These are phyloP conservation scores for Mycena metata DNA, from an alignment of 768 basidiomycete genomes.

Conservation along the genomic window DNA sequence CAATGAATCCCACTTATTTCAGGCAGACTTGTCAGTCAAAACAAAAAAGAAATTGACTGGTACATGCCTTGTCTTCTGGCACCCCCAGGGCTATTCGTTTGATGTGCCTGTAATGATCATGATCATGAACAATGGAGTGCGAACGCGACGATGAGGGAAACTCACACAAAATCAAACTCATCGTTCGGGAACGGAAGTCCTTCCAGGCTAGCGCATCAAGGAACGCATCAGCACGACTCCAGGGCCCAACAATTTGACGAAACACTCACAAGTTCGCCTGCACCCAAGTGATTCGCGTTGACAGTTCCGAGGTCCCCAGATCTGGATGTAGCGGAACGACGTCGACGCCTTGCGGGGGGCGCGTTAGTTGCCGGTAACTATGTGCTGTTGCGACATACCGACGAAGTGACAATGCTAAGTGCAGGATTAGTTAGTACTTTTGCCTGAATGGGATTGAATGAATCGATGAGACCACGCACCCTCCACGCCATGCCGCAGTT, in stretches of 20 bases:
- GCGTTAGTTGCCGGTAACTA: slow-evolving; percentile 3
- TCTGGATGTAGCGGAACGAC: slow-evolving; percentile 81
- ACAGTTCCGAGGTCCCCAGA: slow-evolving; percentile 70
- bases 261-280: slow-evolving; percentile 80
- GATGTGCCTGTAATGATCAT: slow-evolving; percentile 62
- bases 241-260: slow-evolving; percentile 16
- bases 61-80: slow-evolving; percentile 76
- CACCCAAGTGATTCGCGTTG: slow-evolving; percentile 76
- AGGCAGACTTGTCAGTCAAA: not conserved
- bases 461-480: slow-evolving; percentile 50
- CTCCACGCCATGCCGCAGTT: slow-evolving; percentile 76
- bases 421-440: slow-evolving; percentile 11
- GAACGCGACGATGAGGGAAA: slow-evolving; percentile 1
- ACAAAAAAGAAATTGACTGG: slow-evolving; percentile 22
- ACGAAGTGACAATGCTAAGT: slow-evolving; percentile 71
- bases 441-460: slow-evolving; percentile 12
- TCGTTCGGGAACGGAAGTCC: slow-evolving; percentile 77
- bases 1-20: slow-evolving; percentile 71
- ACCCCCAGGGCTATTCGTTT: slow-evolving; percentile 81
- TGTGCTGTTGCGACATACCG: slow-evolving; percentile 55
- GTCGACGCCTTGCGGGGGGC: slow-evolving; percentile 65
- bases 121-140: not conserved
- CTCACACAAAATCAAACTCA: slow-evolving; percentile 85
- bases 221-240: slow-evolving; percentile 22
- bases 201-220: slow-evolving; percentile 65